A percentile compares a stretch with the other conserved stretches of the same genome.
phyloP scores from a whole-genome alignment of 495 filamentous ascomycete species.

The Polyplosphaeria fusca region DNA sequence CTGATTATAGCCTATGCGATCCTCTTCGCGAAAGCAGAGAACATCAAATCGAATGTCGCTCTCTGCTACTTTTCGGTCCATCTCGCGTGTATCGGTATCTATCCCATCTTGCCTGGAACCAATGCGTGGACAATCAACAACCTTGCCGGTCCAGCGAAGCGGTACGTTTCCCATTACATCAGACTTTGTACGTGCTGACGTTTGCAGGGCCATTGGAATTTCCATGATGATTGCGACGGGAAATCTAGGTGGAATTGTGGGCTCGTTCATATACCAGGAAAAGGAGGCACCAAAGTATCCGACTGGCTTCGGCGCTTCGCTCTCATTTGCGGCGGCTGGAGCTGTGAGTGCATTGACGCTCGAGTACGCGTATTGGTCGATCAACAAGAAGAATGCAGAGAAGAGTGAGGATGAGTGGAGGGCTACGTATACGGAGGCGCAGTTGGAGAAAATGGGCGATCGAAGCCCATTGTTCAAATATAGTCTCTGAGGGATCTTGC shows the following conservation, averaged over 20 bases:
- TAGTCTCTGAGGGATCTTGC: too few relatives aligned
- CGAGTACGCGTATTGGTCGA: slow-evolving; percentile 3
- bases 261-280: slow-evolving; percentile 49
- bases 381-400: slow-evolving; percentile 6
- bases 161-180: too few relatives aligned
- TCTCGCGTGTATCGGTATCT: slow-evolving; percentile 44
- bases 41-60: slow-evolving; percentile 37
- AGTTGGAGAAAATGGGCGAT: slow-evolving; percentile 19
- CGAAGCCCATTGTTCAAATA: slow-evolving; percentile 18
- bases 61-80: slow-evolving; percentile 42
- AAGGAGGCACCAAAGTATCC: slow-evolving; percentile 50
- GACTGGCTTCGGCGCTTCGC: slow-evolving; percentile 48
- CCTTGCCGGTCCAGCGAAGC: slow-evolving; percentile 61
- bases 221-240: slow-evolving; percentile 56
- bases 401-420: slow-evolving; percentile 3
- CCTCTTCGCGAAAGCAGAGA: slow-evolving; percentile 40
- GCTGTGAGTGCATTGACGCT: slow-evolving; percentile 5
- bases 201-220: slow-evolving; percentile 52
- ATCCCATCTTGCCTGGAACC: slow-evolving; percentile 49
- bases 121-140: slow-evolving; percentile 60
- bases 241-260: slow-evolving; percentile 57
- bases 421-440: slow-evolving; percentile 6
- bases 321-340: slow-evolving; percentile 9
- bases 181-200: too few relatives aligned
- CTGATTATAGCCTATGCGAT: slow-evolving; percentile 33